Conservation (phyloP, 768 basidiomycete species). For the Hygrophorus pudorinus region DNA sequence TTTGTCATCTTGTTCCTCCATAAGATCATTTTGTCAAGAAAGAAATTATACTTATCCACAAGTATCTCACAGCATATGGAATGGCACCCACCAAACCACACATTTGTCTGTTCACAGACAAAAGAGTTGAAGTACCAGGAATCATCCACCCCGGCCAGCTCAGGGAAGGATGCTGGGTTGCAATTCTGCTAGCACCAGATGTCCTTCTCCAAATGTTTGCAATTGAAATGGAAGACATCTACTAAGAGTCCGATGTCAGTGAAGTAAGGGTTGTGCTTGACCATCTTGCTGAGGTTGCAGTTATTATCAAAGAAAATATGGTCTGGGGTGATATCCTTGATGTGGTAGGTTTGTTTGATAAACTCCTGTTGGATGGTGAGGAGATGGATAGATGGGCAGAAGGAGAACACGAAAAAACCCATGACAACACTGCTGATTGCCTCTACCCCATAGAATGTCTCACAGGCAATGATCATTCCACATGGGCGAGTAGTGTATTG, state of each 20-base stretch:
- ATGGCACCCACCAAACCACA: no score
- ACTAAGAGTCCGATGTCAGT: conserved; percentile 10
- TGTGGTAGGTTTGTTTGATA: conserved; percentile 8
- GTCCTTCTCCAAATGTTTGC: conserved; percentile 14
- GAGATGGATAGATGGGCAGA: no score
- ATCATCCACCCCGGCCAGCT: conserved; percentile 4
- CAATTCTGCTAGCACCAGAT: conserved; percentile 13
- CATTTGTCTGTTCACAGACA: conserved; percentile 3
- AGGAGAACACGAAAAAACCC: no score
- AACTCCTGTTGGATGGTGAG: no score
- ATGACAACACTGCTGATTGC: conserved; percentile 10
- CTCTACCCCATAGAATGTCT: conserved; percentile 13
- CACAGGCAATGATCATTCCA: conserved; percentile 15
- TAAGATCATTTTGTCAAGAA: conserved; percentile 27
- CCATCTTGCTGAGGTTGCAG: conserved; percentile 12
- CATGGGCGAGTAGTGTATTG: no score
- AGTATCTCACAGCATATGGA: conserved; percentile 24
- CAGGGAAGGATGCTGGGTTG: conserved; percentile 8
- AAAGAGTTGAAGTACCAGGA: conserved; percentile 4
- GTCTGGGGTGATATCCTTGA: conserved; percentile 10
- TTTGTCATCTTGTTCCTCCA: not conserved
- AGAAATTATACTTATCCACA: conserved; percentile 20
- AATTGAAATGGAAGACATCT: conserved; percentile 9
- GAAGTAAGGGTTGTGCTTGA: conserved; percentile 9
- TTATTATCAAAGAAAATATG: conserved; percentile 19